Evolutionary conservation across 352 stramenopile species (phyloP).

Genomic region (Peronospora tabacina): DNA sequence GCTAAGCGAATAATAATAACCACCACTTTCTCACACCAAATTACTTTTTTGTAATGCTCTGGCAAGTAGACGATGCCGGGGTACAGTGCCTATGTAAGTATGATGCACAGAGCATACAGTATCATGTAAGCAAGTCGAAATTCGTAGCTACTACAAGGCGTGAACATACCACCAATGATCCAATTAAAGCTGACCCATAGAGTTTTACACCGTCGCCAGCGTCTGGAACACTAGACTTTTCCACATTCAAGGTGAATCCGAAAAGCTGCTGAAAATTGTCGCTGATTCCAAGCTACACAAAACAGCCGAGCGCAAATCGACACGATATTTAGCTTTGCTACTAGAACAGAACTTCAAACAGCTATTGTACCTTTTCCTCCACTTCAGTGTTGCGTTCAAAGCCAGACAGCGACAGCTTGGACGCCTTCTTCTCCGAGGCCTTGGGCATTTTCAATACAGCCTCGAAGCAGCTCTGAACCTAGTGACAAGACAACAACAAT

Average conservation of each 20-base stretch:
- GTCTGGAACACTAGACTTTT: slow-evolving; percentile 49
- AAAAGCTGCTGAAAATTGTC: slow-evolving; percentile 47
- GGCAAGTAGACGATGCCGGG: slow-evolving; percentile 75
- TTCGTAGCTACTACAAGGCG: slow-evolving; percentile 1
- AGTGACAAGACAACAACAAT: not conserved
- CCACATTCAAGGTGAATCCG: slow-evolving; percentile 65
- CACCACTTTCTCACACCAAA: not conserved
- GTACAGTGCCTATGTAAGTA: slow-evolving; percentile 45
- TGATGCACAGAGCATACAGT: not conserved
- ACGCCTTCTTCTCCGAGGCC: slow-evolving; percentile 23
- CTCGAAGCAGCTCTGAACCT: slow-evolving; percentile 52
- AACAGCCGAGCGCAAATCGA: slow-evolving; percentile 4
- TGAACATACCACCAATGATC: slow-evolving; percentile 55
- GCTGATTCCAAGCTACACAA: slow-evolving; percentile 23
- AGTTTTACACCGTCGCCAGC: slow-evolving; percentile 74
- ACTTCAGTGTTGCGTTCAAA: slow-evolving; percentile 40
- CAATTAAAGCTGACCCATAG: slow-evolving; percentile 45
- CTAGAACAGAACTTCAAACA: not conserved
- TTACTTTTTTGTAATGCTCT: slow-evolving; percentile 81
- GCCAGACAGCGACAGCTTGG: slow-evolving; percentile 59
- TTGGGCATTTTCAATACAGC: slow-evolving; percentile 48
- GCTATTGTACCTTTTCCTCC: slow-evolving; percentile 18
- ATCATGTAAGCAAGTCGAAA: not conserved
- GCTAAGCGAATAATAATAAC: not conserved
- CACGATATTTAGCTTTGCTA: not conserved